phyloP scores from a whole-genome alignment of 352 stramenopile genomes.

The Phytopythium cucurbitacearum region DNA sequence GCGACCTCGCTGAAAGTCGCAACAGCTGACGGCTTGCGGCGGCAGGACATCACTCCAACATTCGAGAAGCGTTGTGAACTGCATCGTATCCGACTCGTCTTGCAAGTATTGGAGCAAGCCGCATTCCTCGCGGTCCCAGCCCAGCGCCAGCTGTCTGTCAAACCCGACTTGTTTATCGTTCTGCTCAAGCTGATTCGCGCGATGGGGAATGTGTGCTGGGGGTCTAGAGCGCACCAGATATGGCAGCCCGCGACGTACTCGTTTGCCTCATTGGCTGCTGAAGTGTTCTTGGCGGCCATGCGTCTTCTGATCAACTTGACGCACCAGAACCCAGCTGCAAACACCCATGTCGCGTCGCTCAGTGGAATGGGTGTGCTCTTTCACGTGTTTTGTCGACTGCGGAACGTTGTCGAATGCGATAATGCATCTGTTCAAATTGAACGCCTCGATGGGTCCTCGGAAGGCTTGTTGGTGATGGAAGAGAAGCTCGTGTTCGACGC shows the following conservation, averaged over 20 bases:
- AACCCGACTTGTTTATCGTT: conserved; percentile 25
- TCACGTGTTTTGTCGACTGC: conserved; percentile 35
- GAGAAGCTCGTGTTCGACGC: conserved; percentile 58
- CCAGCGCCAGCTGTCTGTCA: conserved; percentile 41
- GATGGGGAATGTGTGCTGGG: conserved; percentile 35
- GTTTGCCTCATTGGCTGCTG: conserved; percentile 24
- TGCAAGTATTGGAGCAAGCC: conserved; percentile 65
- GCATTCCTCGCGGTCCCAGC: conserved; percentile 49
- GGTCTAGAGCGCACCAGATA: conserved; percentile 7
- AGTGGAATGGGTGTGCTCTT: conserved; percentile 43
- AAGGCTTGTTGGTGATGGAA: conserved; percentile 5
- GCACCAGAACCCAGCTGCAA: conserved; percentile 57
- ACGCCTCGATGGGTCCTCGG: neutral
- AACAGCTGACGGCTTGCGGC: neutral
- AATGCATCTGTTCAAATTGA: neutral
- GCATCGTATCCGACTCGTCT: conserved; percentile 30
- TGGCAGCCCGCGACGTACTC: conserved; percentile 14
- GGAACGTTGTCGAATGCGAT: conserved; percentile 7
- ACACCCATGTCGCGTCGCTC: conserved; percentile 26
- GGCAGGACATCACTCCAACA: conserved; percentile 4
- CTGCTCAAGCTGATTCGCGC: conserved; percentile 33
- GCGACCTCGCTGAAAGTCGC: no score
- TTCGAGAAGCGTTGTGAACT: conserved; percentile 17
- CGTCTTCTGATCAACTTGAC: conserved; percentile 79
- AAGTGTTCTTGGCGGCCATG: conserved; percentile 41